Conservation (phyloP, 768 basidiomycete species). For the Psilocybe cubensis region DNA sequence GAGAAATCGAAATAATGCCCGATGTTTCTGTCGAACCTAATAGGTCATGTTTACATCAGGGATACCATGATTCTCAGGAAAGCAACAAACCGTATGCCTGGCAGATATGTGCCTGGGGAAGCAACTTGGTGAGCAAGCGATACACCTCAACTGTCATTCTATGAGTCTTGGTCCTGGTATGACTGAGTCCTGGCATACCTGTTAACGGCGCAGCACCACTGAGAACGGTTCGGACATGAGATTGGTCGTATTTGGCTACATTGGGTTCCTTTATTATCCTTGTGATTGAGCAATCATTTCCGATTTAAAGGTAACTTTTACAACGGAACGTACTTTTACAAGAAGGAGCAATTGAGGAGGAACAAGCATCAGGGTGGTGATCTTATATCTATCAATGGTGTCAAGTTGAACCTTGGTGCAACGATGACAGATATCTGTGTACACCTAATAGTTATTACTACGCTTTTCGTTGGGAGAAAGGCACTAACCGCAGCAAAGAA, state of each 20-base stretch:
- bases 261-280: slow-evolving; percentile 3
- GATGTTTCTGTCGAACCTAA: slow-evolving; percentile 1
- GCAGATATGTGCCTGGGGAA: slow-evolving; percentile 6
- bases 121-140: slow-evolving; percentile 1
- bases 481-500: slow-evolving; percentile 8
- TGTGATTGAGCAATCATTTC: not conserved
- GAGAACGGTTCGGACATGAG: slow-evolving; percentile 2
- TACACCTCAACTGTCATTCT: slow-evolving; percentile 5
- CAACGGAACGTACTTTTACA: slow-evolving; percentile 8
- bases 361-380: slow-evolving; percentile 6
- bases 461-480: too few relatives aligned
- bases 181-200: slow-evolving; percentile 1
- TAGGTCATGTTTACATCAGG: too few relatives aligned
- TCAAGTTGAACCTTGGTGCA: slow-evolving; percentile 10
- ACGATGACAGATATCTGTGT: slow-evolving; percentile 12
- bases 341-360: slow-evolving; percentile 9
- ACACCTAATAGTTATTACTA: too few relatives aligned
- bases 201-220: slow-evolving; percentile 9
- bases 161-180: not conserved
- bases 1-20: slow-evolving; percentile 1
- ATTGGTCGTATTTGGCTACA: slow-evolving; percentile 10
- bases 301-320: not conserved
- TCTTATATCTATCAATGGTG: slow-evolving; percentile 10
- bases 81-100: slow-evolving; percentile 11
- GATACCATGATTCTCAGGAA: too few relatives aligned